These are phyloP conservation scores for Amanita muscaria DNA, from an alignment of 768 basidiomycete species.

Conservation along the genomic window DNA sequence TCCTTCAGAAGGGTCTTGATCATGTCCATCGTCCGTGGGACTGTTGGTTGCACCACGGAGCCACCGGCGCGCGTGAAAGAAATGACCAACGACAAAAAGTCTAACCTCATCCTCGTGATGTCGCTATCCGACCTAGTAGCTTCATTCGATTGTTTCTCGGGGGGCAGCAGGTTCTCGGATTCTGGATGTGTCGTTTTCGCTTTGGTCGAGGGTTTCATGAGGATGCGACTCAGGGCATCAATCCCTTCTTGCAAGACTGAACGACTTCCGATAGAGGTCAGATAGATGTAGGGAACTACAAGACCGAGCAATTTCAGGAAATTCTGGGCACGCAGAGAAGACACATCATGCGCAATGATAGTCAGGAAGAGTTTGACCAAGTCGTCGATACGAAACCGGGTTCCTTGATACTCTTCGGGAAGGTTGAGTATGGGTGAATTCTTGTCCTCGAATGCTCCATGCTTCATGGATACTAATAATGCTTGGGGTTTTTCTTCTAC, in stretches of 20 bases:
- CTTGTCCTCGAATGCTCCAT: slow-evolving; percentile 32
- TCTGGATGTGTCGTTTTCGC: slow-evolving; percentile 32
- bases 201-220: slow-evolving; percentile 37
- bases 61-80: slow-evolving; percentile 46
- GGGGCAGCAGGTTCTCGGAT: slow-evolving; percentile 13
- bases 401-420: slow-evolving; percentile 53
- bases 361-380: slow-evolving; percentile 67
- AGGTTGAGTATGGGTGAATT: slow-evolving; percentile 35
- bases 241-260: slow-evolving; percentile 57
- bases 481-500: slow-evolving; percentile 71
- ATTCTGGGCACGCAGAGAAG: slow-evolving; percentile 56
- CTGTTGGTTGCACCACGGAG: slow-evolving; percentile 29
- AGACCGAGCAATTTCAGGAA: slow-evolving; percentile 57
- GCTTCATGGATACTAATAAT: slow-evolving; percentile 47
- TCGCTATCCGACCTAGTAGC: slow-evolving; percentile 46
- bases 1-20: slow-evolving; percentile 51
- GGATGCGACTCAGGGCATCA: slow-evolving; percentile 51
- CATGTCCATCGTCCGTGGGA: slow-evolving; percentile 44
- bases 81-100: slow-evolving; percentile 50
- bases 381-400: slow-evolving; percentile 50
- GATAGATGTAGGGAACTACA: slow-evolving; percentile 48
- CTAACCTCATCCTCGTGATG: slow-evolving; percentile 48
- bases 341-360: slow-evolving; percentile 68
- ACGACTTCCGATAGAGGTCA: slow-evolving; percentile 44
- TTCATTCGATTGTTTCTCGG: slow-evolving; percentile 26